Evolutionary conservation across 2,329 filamentous ascomycete genomes (phyloP), one percentile per base, ranked within the genome.

Genomic region (Cadophora sp.): DNA sequence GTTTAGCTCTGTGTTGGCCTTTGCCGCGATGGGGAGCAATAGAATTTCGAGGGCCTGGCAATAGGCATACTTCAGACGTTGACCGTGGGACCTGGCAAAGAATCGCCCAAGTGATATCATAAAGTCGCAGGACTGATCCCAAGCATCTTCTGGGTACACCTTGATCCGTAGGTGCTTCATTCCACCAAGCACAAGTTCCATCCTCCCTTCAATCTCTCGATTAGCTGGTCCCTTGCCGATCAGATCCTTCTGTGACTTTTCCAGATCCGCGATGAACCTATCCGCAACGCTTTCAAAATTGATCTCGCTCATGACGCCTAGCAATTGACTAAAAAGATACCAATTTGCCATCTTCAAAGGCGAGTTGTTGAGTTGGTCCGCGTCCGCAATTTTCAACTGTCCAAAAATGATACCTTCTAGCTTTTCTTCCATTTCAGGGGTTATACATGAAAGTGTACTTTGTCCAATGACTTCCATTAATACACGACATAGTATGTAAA

Each of bases 221-320:
- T 87, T 87, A 22, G 83, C 83, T 20, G 90, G 85, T 43, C 86
- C 90, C 76, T 95, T 96, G 20, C 87, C 83, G 9, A 87, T 84
- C 51, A 94, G 84, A 20, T 96, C 93, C 75, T 89, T 89, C 61
- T 97, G 89, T 11, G 90, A 91, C 39, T 84, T 84, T 65, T 94
- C 92, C 5, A 99, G 84, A 76, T 98, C 94, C 36, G 85, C 82
- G 55, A 97, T 84, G 76, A 97, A 99, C 58, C 93, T 89, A 64
- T 89, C 87, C 3, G 93, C 89, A 55, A 99, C 94, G 65, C 90
- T 92, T 18, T 88, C 82, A 78, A 99, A 98, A 76, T 96, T 95
- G 71, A 96, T 90, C 53, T 92, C 91, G 79, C 96, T 97, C 92
- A 99, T 97, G 47, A 94, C 91, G n/a, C 96, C 96, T 0, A 99